A percentile compares a stretch with the other conserved stretches of the same genome.
Conservation (phyloP, 1,284 basidiomycete species). For the Puccinia coronata region DNA sequence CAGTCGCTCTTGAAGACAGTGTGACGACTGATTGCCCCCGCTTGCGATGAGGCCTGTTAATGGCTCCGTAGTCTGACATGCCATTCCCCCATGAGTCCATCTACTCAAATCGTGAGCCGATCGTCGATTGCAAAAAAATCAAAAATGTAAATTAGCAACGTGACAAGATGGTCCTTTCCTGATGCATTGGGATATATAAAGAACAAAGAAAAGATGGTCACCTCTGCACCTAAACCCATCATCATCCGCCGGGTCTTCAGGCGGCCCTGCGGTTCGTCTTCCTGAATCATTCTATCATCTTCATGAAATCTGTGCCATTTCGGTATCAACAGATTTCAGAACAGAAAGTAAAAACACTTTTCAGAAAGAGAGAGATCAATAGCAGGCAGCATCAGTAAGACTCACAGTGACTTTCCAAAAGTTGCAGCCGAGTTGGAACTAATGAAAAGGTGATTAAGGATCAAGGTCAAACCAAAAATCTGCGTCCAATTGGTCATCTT, state of each 20-base stretch:
- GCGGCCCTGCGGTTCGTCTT: background rate
- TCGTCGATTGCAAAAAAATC: background rate
- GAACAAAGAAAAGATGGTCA: background rate
- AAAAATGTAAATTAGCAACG: background rate
- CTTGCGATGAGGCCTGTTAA: background rate
- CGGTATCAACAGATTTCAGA: background rate
- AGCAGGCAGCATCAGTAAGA: background rate
- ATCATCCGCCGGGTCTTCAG: conserved; percentile 1
- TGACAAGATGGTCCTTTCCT: background rate
- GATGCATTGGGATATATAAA: background rate
- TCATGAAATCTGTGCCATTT: background rate
- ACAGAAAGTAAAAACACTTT: background rate
- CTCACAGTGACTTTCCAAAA: background rate
- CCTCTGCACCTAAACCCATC: conserved; percentile 13
- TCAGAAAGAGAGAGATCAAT: no score
- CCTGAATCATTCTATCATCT: background rate
- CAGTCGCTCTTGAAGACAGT: background rate
- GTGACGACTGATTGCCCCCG: background rate
- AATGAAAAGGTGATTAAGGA: background rate
- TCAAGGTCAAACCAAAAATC: background rate
- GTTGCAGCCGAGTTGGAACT: background rate
- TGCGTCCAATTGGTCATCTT: background rate
- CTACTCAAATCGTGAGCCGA: background rate
- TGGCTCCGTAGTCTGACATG: background rate
- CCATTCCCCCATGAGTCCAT: background rate